Conservation (phyloP, 2,329 filamentous ascomycete genomes). For the Fusarium ramigenum region DNA sequence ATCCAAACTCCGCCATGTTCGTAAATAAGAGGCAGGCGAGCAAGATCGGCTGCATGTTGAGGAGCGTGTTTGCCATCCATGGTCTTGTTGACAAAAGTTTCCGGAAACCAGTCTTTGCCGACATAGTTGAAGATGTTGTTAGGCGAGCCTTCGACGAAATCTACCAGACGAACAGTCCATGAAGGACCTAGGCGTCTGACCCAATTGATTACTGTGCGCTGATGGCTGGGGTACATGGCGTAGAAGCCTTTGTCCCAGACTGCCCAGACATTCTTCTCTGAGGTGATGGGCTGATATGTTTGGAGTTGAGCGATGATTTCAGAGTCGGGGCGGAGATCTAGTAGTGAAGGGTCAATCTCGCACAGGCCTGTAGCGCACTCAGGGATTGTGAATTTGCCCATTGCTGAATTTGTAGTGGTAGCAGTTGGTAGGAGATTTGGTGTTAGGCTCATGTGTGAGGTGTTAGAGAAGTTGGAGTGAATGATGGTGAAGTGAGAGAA, state of each 20-base stretch:
- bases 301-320: slow-evolving; percentile 46
- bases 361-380: slow-evolving; percentile 21
- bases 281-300: slow-evolving; percentile 45
- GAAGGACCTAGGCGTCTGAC: slow-evolving; percentile 50
- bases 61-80: slow-evolving; percentile 53
- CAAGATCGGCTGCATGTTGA: slow-evolving; percentile 58
- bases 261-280: slow-evolving; percentile 57
- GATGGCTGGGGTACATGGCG: slow-evolving; percentile 50
- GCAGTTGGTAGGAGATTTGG: not conserved
- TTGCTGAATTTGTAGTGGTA: not conserved
- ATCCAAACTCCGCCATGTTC: slow-evolving; percentile 56
- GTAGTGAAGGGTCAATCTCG: not conserved
- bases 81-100: slow-evolving; percentile 37
- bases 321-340: slow-evolving; percentile 44
- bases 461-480: fast-evolving
- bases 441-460: not conserved
- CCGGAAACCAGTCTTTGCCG: slow-evolving; percentile 42
- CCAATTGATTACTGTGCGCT: slow-evolving; percentile 53
- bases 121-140: slow-evolving; percentile 52
- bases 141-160: slow-evolving; percentile 48
- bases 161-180: slow-evolving; percentile 55
- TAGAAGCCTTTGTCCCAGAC: slow-evolving; percentile 54
- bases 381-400: slow-evolving; percentile 9
- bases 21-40: slow-evolving; percentile 54
- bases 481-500: not conserved